Evolutionary conservation across 805 yeast genomes (phyloP), one percentile per base, ranked within the genome.

Genomic region (Hanseniaspora guilliermondii): DNA sequence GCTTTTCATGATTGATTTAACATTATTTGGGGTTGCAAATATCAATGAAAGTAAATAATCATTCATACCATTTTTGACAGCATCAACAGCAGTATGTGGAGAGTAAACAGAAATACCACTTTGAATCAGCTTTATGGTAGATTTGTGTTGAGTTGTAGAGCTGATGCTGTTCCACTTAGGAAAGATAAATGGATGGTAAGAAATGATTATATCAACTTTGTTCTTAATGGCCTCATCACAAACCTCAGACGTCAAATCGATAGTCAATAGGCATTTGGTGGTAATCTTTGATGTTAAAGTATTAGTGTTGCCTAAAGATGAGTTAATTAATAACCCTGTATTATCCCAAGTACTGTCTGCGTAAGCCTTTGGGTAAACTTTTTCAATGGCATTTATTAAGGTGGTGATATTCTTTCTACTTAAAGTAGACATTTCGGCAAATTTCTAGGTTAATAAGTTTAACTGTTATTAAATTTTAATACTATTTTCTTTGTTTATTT

Each of bases 1-100:
- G 12, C 38, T 36, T 17, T 53, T 54, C 48, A 66, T 68, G 30
- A 67, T 62, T 9, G 68, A 55, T 16, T 62, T 64, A 6, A 64
- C 58, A 45, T 73, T 74, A 47, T 73, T 72, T 1, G 58, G 57
- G 1, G 65, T 64, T 0, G 66, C 62, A 2, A 77, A 62, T 6
- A 83, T 68, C 2, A 86, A 85, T 38, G 77, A 79, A 0, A 78
- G 84, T 41, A 93, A 73, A 84, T 95, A 93, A 65, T 88, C 97
- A 60, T 93, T 93, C 58, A 93, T 96, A 22, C 98, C 98, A n/a
- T 83, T 85, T 12, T 68, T 67, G 9, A 93, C 93, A 24, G 97
- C 91, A 68, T 93, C 98, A 3, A 93, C 85, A 0, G 97, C 88
- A 0, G 98, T 91, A 64, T 93, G 99, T 25, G 99, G 98, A 54